A percentile compares a stretch with the other conserved stretches of the same genome.
These are phyloP conservation scores for Meyerozyma elateridarum DNA, from an alignment of 1,139 yeast genomes.

Conservation along the genomic window DNA sequence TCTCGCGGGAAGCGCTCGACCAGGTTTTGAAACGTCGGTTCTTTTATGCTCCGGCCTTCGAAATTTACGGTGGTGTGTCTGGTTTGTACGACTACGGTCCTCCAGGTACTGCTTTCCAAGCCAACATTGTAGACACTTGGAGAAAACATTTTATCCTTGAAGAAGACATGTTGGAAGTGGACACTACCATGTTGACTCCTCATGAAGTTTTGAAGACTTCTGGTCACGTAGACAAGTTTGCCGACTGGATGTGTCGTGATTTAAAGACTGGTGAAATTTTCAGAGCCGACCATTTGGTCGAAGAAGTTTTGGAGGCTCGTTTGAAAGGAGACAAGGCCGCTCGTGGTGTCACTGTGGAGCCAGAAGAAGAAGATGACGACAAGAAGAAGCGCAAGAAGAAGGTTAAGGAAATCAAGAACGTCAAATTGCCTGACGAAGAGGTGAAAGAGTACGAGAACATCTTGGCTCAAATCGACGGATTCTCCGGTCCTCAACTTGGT, in stretches of 20 bases:
- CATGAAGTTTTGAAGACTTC: constrained; percentile 96
- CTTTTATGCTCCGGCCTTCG: constrained; percentile 96
- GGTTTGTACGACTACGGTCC: constrained; percentile 99
- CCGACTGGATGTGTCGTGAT: constrained; percentile 99
- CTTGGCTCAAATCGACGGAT: constrained; percentile 94
- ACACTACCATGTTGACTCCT: constrained; percentile 96
- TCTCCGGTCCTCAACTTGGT: constrained; percentile 87
- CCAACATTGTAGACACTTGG: constrained; percentile 92
- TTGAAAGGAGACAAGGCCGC: constrained; percentile 96
- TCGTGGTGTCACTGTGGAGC: constrained; percentile 62
- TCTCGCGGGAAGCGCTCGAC: constrained; percentile 84
- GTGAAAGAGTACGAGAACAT: constrained; percentile 78
- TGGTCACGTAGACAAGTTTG: constrained; percentile 98
- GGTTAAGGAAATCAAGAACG: constrained; percentile 89
- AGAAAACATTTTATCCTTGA: constrained; percentile 95
- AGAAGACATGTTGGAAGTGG: constrained; percentile 98
- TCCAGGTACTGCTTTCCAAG: constrained; percentile 98
- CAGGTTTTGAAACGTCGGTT: constrained; percentile 91
- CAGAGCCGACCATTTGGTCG: constrained; percentile 97
- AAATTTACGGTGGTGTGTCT: constrained; percentile 96
- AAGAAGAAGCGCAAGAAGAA: constrained; percentile 90
- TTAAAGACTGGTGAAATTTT: constrained; percentile 94
- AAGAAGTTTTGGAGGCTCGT: constrained; percentile 93
- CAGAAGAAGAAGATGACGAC: constrained; percentile 57
- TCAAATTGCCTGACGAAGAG: constrained; percentile 76